A percentile compares a stretch with the other conserved stretches of the same genome.
These are phyloP conservation scores for Blastocystis hominis DNA, from an alignment of 352 stramenopile species.

Conservation along the genomic window DNA sequence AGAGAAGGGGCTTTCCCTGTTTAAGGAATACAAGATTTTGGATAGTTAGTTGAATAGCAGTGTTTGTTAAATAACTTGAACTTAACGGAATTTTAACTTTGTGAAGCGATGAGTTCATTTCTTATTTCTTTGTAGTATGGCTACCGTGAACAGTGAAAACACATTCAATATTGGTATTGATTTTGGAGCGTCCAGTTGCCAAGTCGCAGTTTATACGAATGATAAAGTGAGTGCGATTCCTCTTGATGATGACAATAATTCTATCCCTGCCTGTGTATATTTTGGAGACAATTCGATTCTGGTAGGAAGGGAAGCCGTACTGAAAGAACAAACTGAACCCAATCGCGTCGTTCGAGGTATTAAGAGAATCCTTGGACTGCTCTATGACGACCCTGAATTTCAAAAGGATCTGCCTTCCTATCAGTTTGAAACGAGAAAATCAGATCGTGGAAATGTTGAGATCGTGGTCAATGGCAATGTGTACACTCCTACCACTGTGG, in stretches of 20 bases:
- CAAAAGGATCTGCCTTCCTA: conserved; percentile 64
- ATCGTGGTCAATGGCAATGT: background rate
- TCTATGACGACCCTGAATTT: conserved; percentile 63
- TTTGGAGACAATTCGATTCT: conserved; percentile 46
- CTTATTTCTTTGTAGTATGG: too few species aligned
- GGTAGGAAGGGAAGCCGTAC: background rate
- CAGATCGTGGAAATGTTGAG: background rate
- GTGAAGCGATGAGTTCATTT: background rate
- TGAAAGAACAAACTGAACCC: conserved; percentile 28
- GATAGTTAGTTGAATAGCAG: background rate
- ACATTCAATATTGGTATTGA: conserved; percentile 66
- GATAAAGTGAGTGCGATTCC: conserved; percentile 60
- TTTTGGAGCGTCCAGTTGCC: conserved; percentile 72
- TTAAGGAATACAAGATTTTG: background rate
- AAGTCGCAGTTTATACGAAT: conserved; percentile 66
- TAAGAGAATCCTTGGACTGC: background rate
- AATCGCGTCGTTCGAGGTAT: conserved; percentile 8
- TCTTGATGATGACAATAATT: conserved; percentile 54
- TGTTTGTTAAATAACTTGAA: background rate
- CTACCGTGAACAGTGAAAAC: background rate
- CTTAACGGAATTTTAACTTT: background rate
- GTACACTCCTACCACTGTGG: background rate
- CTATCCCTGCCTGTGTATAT: conserved; percentile 60
- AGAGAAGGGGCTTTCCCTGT: background rate
- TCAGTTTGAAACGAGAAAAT: conserved; percentile 60